Evolutionary conservation across 2,329 filamentous ascomycete genomes (phyloP).

Genomic region (Dryadomyces quercus-mongolicae): DNA sequence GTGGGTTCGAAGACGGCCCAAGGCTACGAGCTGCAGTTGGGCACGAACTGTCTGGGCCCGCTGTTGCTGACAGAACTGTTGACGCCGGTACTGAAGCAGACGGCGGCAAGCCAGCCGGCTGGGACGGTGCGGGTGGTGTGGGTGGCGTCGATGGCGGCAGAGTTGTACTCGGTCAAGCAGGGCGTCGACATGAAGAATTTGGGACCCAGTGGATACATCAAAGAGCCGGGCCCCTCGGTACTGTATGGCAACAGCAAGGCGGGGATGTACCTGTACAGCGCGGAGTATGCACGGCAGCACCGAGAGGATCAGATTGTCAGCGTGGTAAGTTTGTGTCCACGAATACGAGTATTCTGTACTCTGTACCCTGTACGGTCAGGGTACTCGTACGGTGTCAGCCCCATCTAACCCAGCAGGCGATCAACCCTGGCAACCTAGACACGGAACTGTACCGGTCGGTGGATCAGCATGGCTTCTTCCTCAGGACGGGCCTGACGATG

Average conservation of each 20-base stretch:
- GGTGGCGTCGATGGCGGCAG: conserved; percentile 11
- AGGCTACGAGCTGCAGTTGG: conserved; percentile 14
- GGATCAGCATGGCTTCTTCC: conserved; percentile 10
- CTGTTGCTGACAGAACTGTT: conserved; percentile 16
- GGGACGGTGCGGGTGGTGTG: conserved; percentile 13
- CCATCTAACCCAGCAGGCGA: background rate
- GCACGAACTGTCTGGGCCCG: conserved; percentile 14
- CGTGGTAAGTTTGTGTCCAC: conserved; percentile 1
- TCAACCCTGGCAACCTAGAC: conserved; percentile 28
- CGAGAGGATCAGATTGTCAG: conserved; percentile 6
- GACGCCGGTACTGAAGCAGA: conserved; percentile 11
- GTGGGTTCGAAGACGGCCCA: conserved; percentile 18
- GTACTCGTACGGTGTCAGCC: too few relatives aligned
- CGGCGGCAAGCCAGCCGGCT: conserved; percentile 2
- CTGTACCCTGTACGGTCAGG: too few relatives aligned
- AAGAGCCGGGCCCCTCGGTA: background rate
- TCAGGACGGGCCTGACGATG: background rate
- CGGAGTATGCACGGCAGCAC: conserved; percentile 11
- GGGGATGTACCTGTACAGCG: conserved; percentile 10
- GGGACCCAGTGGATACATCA: background rate
- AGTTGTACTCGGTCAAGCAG: conserved; percentile 6
- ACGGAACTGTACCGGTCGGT: conserved; percentile 21
- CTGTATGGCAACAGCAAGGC: conserved; percentile 10
- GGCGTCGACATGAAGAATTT: conserved; percentile 10
- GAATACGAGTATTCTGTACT: too few relatives aligned